Base-by-base conservation (phyloP, 345 rosid genomes). In the Arabidopsis arenosa region DNA sequence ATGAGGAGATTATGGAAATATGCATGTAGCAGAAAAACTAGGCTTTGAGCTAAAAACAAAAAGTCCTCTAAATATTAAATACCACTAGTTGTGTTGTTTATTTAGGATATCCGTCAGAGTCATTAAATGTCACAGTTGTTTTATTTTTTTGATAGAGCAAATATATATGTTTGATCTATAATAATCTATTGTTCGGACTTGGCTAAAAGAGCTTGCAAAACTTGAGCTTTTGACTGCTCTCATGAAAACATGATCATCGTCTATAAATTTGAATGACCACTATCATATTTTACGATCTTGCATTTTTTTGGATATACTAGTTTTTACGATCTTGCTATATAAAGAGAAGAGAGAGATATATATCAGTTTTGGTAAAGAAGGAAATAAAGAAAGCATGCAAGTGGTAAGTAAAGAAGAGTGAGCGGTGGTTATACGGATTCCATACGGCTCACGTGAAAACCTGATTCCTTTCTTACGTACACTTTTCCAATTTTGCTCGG, bases 361-460 rank as follows among this genome's bases (percentile, higher is more conserved):
- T 40, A 40, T 40, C 44, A 10, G 41, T 58, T 4, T 32, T 58
- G n/a, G 56, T 23, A 23, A 23, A 23, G 26, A 23, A 23, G 26
- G 26, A 23, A 23, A 23, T 0, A 30, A 56, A 41, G 33, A 58
- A 14, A 15, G 52, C 12, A 40, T 15, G 18, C 54, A 70, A 67
- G 59, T 18, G 73, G 73, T 54, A 54, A 26, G 23, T 21, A 21
- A 21, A 7, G n/a, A 49, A 60, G 51, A 35, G 48, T 10, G 44
- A 64, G 44, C 49, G 64, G 70, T 64, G 35, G 71, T 43, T 74
- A 74, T 43, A 74, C 55, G 63, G 64, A 74, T 44, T 65, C 65
- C 65, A 66, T 66, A 74, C 66, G 78, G 66, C 58, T 66, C 78
- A 75, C 73, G 78, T 75, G 78, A 66, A 66, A 66, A 43, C 63